Evolutionary conservation across 352 stramenopile genomes (phyloP).

Genomic region (Globisporangium cylindrosporum): DNA sequence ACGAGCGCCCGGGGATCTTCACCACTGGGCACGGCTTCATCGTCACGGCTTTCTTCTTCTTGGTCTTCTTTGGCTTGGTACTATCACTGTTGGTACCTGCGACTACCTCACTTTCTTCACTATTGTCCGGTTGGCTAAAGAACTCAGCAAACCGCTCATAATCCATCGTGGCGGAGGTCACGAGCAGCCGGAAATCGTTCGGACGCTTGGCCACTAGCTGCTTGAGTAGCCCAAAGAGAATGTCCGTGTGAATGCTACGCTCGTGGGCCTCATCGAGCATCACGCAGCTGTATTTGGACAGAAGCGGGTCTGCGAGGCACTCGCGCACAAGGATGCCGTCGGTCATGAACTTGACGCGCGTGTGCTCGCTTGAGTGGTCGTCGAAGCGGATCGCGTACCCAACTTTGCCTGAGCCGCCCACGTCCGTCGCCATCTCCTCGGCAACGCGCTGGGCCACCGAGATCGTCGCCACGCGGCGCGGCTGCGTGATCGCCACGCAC

Average conservation of each 20-base stretch:
- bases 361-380: slow-evolving; percentile 67
- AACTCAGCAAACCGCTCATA: slow-evolving; percentile 85
- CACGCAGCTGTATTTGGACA: slow-evolving; percentile 84
- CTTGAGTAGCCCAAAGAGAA: slow-evolving; percentile 95
- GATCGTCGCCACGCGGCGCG: slow-evolving; percentile 96
- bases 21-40: slow-evolving; percentile 70
- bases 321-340: slow-evolving; percentile 83
- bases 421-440: slow-evolving; percentile 90
- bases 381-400: slow-evolving; percentile 99
- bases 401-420: slow-evolving; percentile 44
- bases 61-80: slow-evolving; percentile 12
- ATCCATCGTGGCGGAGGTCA: slow-evolving; percentile 93
- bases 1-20: slow-evolving; percentile 88
- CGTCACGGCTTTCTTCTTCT: background rate
- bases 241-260: slow-evolving; percentile 96
- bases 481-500: slow-evolving; percentile 89
- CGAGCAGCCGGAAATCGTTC: slow-evolving; percentile 90
- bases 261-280: slow-evolving; percentile 98
- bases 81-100: background rate
- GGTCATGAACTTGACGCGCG: slow-evolving; percentile 83
- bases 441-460: slow-evolving; percentile 96
- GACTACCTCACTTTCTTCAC: background rate
- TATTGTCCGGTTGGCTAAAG: slow-evolving; percentile 41
- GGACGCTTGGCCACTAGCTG: slow-evolving; percentile 56
- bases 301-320: slow-evolving; percentile 69